Conservation (phyloP, 306 rosid species). For the Lathyrus oleraceus region DNA sequence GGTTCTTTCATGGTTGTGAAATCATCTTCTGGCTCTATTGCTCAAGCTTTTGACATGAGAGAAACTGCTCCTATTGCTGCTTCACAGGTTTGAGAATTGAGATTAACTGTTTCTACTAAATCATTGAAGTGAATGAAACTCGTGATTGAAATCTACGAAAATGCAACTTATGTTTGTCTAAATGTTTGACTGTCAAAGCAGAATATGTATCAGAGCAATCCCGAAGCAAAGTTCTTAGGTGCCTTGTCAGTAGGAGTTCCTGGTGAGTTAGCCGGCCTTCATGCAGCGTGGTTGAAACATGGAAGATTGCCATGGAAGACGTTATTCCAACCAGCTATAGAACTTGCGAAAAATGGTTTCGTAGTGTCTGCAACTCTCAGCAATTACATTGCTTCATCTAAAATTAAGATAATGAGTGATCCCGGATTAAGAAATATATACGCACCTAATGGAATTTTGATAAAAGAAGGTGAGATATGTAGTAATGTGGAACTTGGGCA, state of each 20-base stretch:
- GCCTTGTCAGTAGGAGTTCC: constrained; percentile 84
- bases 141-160: constrained; percentile 12
- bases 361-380: constrained; percentile 57
- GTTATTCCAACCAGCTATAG: constrained; percentile 77
- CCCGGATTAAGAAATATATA: constrained; percentile 66
- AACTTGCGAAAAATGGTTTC: constrained; percentile 73
- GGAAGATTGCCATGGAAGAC: constrained; percentile 76
- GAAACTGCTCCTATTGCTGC: constrained; percentile 96
- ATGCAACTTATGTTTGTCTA: constrained; percentile 24
- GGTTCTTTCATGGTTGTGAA: constrained; percentile 78
- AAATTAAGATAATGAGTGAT: constrained; percentile 52
- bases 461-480: constrained; percentile 66
- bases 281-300: constrained; percentile 77
- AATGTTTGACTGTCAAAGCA: constrained; percentile 48
- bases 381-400: neutral
- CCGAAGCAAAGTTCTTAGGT: constrained; percentile 53
- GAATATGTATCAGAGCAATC: constrained; percentile 75
- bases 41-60: constrained; percentile 80
- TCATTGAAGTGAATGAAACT: too few species aligned
- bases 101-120: constrained; percentile 33
- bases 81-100: constrained; percentile 66
- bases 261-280: constrained; percentile 89
- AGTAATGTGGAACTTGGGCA: constrained; percentile 67
- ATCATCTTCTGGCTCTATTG: constrained; percentile 54
- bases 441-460: constrained; percentile 67